phyloP scores from a whole-genome alignment of 2,329 filamentous ascomycete species.

The Waltergamsia citrina region DNA sequence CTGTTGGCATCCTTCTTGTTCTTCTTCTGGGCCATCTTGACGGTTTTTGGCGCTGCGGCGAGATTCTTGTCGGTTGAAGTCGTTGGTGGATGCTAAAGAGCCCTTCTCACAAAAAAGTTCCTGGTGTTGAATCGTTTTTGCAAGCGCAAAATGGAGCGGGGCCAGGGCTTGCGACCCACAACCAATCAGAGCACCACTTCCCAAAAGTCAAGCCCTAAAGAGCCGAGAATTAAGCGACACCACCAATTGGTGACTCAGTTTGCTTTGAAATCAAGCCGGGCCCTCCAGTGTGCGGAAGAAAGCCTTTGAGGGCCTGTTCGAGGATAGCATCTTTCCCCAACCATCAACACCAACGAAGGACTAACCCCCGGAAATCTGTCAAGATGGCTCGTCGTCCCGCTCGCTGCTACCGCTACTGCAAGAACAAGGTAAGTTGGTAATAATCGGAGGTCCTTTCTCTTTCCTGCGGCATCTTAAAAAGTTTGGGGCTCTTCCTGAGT shows the following conservation, averaged over 20 bases:
- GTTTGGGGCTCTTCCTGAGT: conserved; percentile 2
- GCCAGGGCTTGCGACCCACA: conserved; percentile 5
- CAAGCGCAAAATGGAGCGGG: not conserved
- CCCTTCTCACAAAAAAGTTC: not conserved
- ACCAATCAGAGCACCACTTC: not conserved
- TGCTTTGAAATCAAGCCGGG: conserved; percentile 48
- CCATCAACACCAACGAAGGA: conserved; percentile 24
- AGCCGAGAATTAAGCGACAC: conserved; percentile 25
- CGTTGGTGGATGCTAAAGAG: conserved; percentile 6
- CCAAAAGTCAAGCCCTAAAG: conserved; percentile 25
- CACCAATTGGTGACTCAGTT: conserved; percentile 12
- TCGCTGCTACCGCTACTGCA: conserved; percentile 99
- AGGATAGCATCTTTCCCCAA: conserved; percentile 16
- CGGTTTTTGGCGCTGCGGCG: conserved; percentile 1
- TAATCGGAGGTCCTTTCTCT: conserved; percentile 7
- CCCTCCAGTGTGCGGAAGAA: conserved; percentile 7
- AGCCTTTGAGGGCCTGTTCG: conserved; percentile 9
- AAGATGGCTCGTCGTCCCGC: conserved; percentile 99
- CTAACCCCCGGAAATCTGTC: conserved; percentile 46
- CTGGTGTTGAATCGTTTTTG: not conserved
- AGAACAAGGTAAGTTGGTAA: conserved; percentile 84
- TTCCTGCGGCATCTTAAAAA: conserved; percentile 1
- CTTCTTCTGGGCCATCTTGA: conserved; percentile 66
- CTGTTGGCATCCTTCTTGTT: conserved; percentile 76
- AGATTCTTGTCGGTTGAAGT: conserved; percentile 20